Percentiles rank a stretch among this genome's conserved stretches.
phyloP scores from a whole-genome alignment of 2,329 filamentous ascomycete genomes.

The Boeremia lycopersici region DNA sequence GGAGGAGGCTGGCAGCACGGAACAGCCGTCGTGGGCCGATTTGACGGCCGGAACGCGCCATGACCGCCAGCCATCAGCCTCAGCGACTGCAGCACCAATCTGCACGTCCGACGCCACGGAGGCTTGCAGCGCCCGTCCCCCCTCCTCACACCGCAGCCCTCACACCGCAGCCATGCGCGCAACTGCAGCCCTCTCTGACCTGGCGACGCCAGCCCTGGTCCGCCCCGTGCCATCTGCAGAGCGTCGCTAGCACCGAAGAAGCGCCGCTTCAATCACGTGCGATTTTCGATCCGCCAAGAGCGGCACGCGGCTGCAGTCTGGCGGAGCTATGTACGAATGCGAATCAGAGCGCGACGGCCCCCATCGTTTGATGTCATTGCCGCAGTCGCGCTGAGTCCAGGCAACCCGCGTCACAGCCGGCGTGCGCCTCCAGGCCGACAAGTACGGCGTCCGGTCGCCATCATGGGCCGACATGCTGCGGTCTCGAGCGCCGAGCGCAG shows the following conservation, averaged over 20 bases:
- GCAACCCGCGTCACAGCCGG: slow-evolving; percentile 41
- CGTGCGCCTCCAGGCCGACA: slow-evolving; percentile 43
- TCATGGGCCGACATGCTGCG: slow-evolving; percentile 33
- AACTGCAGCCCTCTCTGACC: background rate
- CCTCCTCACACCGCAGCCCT: background rate
- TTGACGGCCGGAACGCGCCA: too few species aligned
- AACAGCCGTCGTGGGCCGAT: background rate
- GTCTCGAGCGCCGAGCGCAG: slow-evolving; percentile 27
- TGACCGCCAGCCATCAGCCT: background rate
- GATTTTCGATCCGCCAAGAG: slow-evolving; percentile 46
- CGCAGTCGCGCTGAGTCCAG: slow-evolving; percentile 32
- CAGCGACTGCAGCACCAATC: background rate
- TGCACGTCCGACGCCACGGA: background rate
- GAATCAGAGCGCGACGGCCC: too few species aligned
- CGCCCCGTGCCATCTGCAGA: background rate
- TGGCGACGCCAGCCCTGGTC: background rate
- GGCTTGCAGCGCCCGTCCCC: background rate
- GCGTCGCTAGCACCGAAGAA: background rate
- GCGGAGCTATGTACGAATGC: background rate
- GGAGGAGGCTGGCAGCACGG: background rate
- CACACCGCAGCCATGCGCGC: background rate
- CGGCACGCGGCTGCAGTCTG: slow-evolving; percentile 33
- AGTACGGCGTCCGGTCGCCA: slow-evolving; percentile 33
- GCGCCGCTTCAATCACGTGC: slow-evolving; percentile 53
- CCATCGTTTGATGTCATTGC: too few species aligned